Percentiles rank a stretch among this genome's conserved stretches.
Evolutionary conservation across 2,329 filamentous ascomycete genomes (phyloP).

Genomic region (Phialophora verrucosa): DNA sequence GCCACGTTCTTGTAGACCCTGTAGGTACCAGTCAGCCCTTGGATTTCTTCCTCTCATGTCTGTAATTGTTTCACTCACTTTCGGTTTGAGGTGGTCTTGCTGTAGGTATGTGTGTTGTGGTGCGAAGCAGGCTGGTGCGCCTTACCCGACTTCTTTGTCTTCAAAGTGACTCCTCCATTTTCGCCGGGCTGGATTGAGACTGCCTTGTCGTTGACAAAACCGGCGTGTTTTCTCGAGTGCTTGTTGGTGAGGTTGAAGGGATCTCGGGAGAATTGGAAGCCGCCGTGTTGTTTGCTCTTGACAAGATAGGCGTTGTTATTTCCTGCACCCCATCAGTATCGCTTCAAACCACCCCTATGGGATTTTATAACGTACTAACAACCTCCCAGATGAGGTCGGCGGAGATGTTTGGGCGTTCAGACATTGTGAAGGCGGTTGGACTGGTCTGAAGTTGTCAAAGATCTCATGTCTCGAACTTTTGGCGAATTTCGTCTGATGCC

Average conservation of each 20-base stretch:
- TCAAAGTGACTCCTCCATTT: constrained; percentile 79
- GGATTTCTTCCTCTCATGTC: background rate
- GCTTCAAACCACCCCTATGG: background rate
- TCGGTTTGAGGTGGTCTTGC: constrained; percentile 73
- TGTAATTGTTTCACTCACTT: constrained; percentile 65
- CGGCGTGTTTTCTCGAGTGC: constrained; percentile 90
- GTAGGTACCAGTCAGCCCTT: constrained; percentile 17
- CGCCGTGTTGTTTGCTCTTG: constrained; percentile 81
- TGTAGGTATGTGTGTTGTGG: constrained; percentile 70
- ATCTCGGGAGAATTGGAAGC: constrained; percentile 90
- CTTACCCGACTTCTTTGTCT: constrained; percentile 79
- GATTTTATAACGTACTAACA: constrained; percentile 72
- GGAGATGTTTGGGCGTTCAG: constrained; percentile 75
- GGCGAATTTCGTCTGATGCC: constrained; percentile 20
- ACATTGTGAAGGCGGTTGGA: constrained; percentile 33
- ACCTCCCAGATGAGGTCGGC: constrained; percentile 93
- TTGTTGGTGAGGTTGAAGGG: constrained; percentile 92
- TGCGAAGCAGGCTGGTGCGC: constrained; percentile 74
- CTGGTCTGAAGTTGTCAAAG: constrained; percentile 15
- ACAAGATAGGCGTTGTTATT: constrained; percentile 88
- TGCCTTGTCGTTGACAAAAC: constrained; percentile 93
- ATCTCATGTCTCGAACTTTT: constrained; percentile 22
- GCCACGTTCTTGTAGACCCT: constrained; percentile 91
- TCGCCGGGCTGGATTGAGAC: constrained; percentile 74
- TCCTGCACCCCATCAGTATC: constrained; percentile 60